Evolutionary conservation across 2,329 filamentous ascomycete genomes (phyloP).

Genomic region (Huntiella abstrusa): DNA sequence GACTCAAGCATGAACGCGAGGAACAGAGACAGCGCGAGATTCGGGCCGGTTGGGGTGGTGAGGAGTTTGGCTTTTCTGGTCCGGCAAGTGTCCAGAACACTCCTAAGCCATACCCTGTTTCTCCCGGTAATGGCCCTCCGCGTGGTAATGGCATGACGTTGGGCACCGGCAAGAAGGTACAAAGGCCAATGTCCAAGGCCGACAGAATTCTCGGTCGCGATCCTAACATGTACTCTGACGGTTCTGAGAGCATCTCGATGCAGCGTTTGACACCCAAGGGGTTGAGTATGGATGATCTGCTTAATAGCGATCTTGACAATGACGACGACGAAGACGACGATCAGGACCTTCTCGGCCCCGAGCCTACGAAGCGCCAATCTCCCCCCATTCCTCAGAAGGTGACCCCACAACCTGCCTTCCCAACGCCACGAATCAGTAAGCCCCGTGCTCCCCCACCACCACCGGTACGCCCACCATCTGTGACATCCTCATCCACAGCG

Average conservation of each 20-base stretch:
- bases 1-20: conserved; percentile 36
- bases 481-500: not conserved
- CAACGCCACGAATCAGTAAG: not conserved
- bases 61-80: conserved; percentile 13
- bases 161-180: conserved; percentile 13
- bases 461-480: not conserved
- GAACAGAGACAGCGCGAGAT: conserved; percentile 44
- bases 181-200: conserved; percentile 32
- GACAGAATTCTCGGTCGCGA: conserved; percentile 39
- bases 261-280: conserved; percentile 28
- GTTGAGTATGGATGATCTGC: conserved; percentile 22
- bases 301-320: conserved; percentile 20
- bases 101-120: conserved; percentile 15
- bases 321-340: conserved; percentile 13
- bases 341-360: conserved; percentile 18
- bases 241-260: conserved; percentile 25
- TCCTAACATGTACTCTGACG: conserved; percentile 34
- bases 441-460: not conserved
- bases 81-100: conserved; percentile 12
- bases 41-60: conserved; percentile 46
- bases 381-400: conserved; percentile 1
- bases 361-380: conserved; percentile 5
- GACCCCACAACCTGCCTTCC: not conserved
- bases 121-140: conserved; percentile 14
- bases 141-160: conserved; percentile 12